Base-by-base conservation (phyloP, 2,329 filamentous ascomycete genomes). In the Alternaria novae-zelandiae region DNA sequence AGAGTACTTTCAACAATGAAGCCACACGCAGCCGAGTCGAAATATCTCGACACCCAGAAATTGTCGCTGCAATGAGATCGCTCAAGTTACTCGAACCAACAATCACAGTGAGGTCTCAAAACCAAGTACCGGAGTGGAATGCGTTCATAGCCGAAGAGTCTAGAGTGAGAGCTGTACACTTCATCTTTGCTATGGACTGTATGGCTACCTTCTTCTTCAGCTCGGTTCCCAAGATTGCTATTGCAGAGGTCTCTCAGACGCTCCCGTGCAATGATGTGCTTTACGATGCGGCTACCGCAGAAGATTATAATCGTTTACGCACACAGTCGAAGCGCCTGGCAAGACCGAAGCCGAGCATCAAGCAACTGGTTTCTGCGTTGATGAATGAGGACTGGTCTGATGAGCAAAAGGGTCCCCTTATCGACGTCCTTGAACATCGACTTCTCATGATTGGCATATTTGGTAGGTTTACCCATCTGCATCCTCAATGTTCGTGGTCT, bases 141-240 rank as follows among this genome's bases (percentile, higher is more conserved):
- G 23, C 23, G 2, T 68, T 66, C 30, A 63, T 70, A 17, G 54
- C 46, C 4, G 36, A 65, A 20, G 68, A 70, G 21, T 56, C n/a
- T 51, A 45, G 41, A 58, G 41, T 64, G 3, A 64, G 64, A 63
- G 64, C 58, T 13, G 44, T 20, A 15, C 13, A 23, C 15, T 13
- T 51, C 30, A 30, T 43, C 26, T 25, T 32, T 41, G n/a, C 13
- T 23, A 47, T 21, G 2, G 58, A 63, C n/a, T 62, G 51, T 12
- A 61, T 68, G 59, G 66, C 23, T 17, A 64, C 63, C 10, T 30
- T 66, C 3, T 64, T 67, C 59, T 67, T 70, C 49, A 70, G 67
- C 10, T 61, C 26, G 11, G 41, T 32, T 2, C 61, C 68, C 3
- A 59, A 63, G 12, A 60, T 72, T 1, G 54, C 63, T 5, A 17